These are phyloP conservation scores for Botrytis galanthina DNA, from an alignment of 2,329 filamentous ascomycete species.

Conservation along the genomic window DNA sequence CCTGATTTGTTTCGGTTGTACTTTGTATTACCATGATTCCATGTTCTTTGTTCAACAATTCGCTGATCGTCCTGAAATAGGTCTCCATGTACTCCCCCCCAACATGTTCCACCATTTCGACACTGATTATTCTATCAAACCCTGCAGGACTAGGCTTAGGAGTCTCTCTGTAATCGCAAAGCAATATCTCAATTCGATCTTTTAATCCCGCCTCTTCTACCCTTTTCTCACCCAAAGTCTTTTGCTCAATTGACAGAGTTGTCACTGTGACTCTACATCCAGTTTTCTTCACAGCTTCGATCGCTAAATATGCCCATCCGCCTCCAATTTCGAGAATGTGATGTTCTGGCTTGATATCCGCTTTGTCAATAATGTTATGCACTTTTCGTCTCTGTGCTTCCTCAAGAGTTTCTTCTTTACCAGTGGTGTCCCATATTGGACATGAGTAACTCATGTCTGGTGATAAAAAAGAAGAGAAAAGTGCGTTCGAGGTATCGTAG, in stretches of 20 bases:
- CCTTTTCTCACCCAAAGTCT: constrained; percentile 59
- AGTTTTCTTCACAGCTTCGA: constrained; percentile 61
- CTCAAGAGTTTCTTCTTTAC: constrained; percentile 53
- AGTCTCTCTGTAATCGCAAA: constrained; percentile 65
- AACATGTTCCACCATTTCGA: constrained; percentile 73
- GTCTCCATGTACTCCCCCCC: constrained; percentile 61
- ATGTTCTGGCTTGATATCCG: constrained; percentile 57
- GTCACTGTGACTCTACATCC: constrained; percentile 67
- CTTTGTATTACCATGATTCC: constrained; percentile 69
- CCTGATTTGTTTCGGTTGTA: constrained; percentile 57
- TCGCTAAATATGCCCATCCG: constrained; percentile 70
- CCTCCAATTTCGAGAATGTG: constrained; percentile 71
- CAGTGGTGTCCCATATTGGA: constrained; percentile 52
- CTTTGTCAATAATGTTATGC: constrained; percentile 59
- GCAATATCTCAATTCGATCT: constrained; percentile 56
- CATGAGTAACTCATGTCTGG: constrained; percentile 72
- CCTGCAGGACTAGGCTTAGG: constrained; percentile 46
- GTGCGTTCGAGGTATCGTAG: constrained; percentile 70
- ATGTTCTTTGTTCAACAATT: constrained; percentile 59
- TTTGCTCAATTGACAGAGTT: constrained; percentile 66
- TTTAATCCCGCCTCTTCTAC: constrained; percentile 57
- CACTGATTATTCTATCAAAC: constrained; percentile 68
- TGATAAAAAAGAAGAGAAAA: constrained; percentile 68
- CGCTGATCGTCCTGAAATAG: constrained; percentile 61
- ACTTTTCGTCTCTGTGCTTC: constrained; percentile 65